Evolutionary conservation across 2,329 filamentous ascomycete species (phyloP).

Genomic region (Trichoderma sp.): DNA sequence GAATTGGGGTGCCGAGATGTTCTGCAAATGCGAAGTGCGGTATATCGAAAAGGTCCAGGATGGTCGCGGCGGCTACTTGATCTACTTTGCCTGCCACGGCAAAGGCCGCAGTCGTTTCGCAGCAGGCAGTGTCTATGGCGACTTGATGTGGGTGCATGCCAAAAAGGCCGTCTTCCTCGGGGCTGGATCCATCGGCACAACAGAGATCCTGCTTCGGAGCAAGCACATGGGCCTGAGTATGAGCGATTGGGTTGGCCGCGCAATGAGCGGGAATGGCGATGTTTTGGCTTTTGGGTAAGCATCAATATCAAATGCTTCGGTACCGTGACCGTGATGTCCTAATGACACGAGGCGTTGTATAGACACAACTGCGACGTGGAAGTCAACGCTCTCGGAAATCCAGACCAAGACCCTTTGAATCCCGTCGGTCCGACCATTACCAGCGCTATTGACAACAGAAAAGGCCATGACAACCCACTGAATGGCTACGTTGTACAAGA

Average conservation of each 20-base stretch:
- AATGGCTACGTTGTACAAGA: conserved; percentile 67
- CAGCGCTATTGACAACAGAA: conserved; percentile 61
- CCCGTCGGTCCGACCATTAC: conserved; percentile 65
- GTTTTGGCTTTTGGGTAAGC: conserved; percentile 62
- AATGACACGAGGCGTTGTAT: not conserved
- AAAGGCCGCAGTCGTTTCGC: conserved; percentile 56
- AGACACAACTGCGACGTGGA: conserved; percentile 61
- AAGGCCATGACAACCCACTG: conserved; percentile 51
- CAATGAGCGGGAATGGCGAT: conserved; percentile 68
- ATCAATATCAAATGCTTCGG: not conserved
- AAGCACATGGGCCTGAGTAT: conserved; percentile 59
- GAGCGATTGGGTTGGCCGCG: conserved; percentile 58
- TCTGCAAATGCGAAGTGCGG: conserved; percentile 67
- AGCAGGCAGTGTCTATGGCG: conserved; percentile 53
- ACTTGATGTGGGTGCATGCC: conserved; percentile 68
- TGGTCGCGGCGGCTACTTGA: conserved; percentile 55
- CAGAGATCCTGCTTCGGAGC: conserved; percentile 65
- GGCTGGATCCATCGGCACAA: conserved; percentile 65
- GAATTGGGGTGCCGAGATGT: conserved; percentile 73
- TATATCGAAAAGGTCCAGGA: conserved; percentile 57
- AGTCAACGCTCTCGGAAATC: conserved; percentile 58
- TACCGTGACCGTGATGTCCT: not conserved
- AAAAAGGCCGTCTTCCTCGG: conserved; percentile 67
- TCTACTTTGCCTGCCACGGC: conserved; percentile 67
- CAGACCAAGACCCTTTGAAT: conserved; percentile 51